phyloP scores from a whole-genome alignment of 257 asterid species.

The Apocynum venetum region DNA sequence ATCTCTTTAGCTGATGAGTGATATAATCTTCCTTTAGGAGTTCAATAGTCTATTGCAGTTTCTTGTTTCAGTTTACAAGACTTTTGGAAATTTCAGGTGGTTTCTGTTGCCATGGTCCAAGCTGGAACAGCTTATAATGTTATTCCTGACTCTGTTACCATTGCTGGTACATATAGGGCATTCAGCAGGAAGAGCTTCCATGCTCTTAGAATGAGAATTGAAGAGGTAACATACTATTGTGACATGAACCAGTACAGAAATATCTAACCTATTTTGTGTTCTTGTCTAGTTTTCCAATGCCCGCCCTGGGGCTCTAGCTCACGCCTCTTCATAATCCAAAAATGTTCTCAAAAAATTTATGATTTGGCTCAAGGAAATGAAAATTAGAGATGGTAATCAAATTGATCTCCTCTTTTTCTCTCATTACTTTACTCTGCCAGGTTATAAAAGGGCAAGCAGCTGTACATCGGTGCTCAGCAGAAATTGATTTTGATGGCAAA shows the following conservation, averaged over 20 bases:
- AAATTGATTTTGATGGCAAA: slow-evolving; percentile 36
- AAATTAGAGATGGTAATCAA: not conserved
- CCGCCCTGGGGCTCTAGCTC: not conserved
- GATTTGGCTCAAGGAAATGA: not conserved
- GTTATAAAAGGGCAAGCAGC: slow-evolving; percentile 41
- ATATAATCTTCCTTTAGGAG: not conserved
- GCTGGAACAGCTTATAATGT: slow-evolving; percentile 27
- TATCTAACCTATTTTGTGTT: not conserved
- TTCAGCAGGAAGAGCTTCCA: slow-evolving; percentile 32
- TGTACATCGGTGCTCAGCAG: slow-evolving; percentile 34
- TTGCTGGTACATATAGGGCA: slow-evolving; percentile 52
- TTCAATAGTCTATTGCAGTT: not conserved
- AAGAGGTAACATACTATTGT: slow-evolving; percentile 31
- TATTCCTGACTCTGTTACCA: slow-evolving; percentile 36
- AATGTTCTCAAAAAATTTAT: too few relatives aligned
- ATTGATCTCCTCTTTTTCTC: not conserved
- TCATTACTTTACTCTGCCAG: slow-evolving; percentile 14
- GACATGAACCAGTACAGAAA: not conserved
- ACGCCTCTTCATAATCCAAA: not conserved
- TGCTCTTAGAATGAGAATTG: slow-evolving; percentile 40
- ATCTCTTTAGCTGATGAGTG: not conserved
- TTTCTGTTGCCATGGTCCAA: slow-evolving; percentile 36
- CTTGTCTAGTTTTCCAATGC: not conserved
- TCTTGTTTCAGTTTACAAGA: not conserved
- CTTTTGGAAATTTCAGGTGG: slow-evolving; percentile 29